Percentiles rank a stretch among this genome's conserved stretches.
Evolutionary conservation across 345 rosid genomes (phyloP).

Genomic region (Citrus unshiu): DNA sequence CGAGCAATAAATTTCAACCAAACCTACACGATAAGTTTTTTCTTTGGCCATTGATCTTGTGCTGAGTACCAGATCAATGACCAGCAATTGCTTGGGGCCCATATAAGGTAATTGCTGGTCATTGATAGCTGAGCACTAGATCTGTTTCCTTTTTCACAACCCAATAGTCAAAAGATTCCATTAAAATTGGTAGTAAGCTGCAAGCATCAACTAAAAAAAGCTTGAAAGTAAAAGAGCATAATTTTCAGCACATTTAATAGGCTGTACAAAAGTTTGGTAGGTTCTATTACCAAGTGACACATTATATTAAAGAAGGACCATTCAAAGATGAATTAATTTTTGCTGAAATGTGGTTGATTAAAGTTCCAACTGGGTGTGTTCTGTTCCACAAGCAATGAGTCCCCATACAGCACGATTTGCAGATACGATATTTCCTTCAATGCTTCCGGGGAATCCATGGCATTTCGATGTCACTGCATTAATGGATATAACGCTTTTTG

Average conservation of each 20-base stretch:
- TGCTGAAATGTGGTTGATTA: background rate
- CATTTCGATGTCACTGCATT: background rate
- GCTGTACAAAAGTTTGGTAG: background rate
- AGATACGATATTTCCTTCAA: background rate
- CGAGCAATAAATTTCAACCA: too few species aligned
- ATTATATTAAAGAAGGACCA: too few species aligned
- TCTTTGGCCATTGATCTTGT: fast-evolving
- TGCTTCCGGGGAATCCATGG: background rate
- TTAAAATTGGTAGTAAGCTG: background rate
- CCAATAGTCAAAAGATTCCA: background rate
- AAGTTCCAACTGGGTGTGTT: background rate
- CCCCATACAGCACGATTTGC: background rate
- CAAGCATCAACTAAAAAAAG: background rate
- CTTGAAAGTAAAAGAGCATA: background rate
- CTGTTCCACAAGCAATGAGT: background rate
- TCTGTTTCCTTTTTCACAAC: background rate
- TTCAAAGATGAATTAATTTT: background rate
- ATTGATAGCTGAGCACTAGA: too few species aligned
- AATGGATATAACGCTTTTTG: background rate
- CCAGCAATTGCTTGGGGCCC: too few species aligned
- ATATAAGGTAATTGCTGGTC: too few species aligned
- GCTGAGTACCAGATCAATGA: too few species aligned
- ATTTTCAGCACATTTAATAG: background rate
- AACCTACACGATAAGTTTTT: background rate
- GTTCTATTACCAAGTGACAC: background rate